Evolutionary conservation across 2,329 filamentous ascomycete species (phyloP), one percentile per base, ranked within the genome.

Genomic region (Fonsecaea monophora): DNA sequence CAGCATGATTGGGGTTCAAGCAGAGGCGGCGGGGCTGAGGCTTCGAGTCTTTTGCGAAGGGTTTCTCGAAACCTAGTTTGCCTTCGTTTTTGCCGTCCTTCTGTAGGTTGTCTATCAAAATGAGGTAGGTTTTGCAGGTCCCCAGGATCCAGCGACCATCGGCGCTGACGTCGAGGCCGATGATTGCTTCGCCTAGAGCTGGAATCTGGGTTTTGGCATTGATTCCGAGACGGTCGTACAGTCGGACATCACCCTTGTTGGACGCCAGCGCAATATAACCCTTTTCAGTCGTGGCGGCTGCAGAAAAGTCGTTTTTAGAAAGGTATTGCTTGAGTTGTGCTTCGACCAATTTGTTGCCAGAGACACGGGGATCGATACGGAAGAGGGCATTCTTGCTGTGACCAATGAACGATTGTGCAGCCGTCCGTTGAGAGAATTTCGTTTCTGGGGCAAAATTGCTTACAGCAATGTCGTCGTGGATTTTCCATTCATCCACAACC

Each of bases 161-260:
- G 7, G 95, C 95, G 60, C 92, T 96, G 10, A 97, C 93, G 77
- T 99, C 95, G 69, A 99, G 87, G 67, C 95, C 95, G 71, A 96
- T 90, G 74, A 99, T 98, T 3, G 94, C 89, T 75, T 99, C 95
- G 72, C 95, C 95, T 13, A 99, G 88, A 5, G 95, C 95, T 2
- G 95, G 95, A 64, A 99, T 94, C 70, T 96, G 92, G 0, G 95
- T 98, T 85, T 99, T 99, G 45, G 95, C 95, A 73, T 97, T 96
- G 81, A 98, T 96, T 13, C 95, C 95, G 1, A 99, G 87, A 18
- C 94, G 91, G 77, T 99, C 95, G 75, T 99, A 99, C 74, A 99
- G 88, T 62, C 95, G 92, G 69, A 99, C 93, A 73, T 99, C 95
- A 73, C 95, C 95, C 83, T 99, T 99, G 82, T 96, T 96, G 61